These are phyloP conservation scores for Marasmius oreades DNA, from an alignment of 1,284 basidiomycete species.

Conservation along the genomic window DNA sequence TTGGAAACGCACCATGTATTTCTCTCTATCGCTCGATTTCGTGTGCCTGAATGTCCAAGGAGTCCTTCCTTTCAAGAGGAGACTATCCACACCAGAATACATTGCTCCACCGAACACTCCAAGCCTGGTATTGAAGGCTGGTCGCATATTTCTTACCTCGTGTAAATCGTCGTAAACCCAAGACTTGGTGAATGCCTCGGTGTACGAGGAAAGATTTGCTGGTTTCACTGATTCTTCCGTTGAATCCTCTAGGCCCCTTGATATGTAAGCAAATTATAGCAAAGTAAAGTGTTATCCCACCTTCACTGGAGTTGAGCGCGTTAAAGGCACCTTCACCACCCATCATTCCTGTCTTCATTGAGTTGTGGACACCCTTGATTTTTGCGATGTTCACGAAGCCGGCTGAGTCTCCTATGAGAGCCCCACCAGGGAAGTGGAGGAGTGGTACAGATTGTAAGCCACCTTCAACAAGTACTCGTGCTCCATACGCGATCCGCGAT, in stretches of 20 bases:
- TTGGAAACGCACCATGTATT: constrained; percentile 4
- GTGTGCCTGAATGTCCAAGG: constrained; percentile 85
- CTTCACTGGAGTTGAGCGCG: constrained; percentile 37
- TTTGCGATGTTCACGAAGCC: constrained; percentile 97
- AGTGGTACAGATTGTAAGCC: constrained; percentile 92
- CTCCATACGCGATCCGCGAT: constrained; percentile 83
- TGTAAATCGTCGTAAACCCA: constrained; percentile 90
- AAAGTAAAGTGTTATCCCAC: background rate
- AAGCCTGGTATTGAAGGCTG: constrained; percentile 84
- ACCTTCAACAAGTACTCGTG: constrained; percentile 90
- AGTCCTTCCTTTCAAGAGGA: constrained; percentile 82
- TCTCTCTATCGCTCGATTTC: constrained; percentile 12
- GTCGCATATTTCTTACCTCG: constrained; percentile 91
- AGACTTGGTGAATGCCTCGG: constrained; percentile 68
- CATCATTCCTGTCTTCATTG: constrained; percentile 99
- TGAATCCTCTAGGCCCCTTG: background rate
- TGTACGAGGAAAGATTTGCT: constrained; percentile 80
- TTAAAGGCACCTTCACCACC: constrained; percentile 88
- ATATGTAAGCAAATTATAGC: background rate
- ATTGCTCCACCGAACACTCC: constrained; percentile 88
- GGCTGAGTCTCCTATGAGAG: constrained; percentile 92
- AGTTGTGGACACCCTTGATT: constrained; percentile 99
- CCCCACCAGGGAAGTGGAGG: constrained; percentile 93
- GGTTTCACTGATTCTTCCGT: constrained; percentile 20
- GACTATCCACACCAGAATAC: constrained; percentile 88